These are phyloP conservation scores for Hibiscus tridactylites DNA, from an alignment of 345 rosid genomes.

Conservation along the genomic window DNA sequence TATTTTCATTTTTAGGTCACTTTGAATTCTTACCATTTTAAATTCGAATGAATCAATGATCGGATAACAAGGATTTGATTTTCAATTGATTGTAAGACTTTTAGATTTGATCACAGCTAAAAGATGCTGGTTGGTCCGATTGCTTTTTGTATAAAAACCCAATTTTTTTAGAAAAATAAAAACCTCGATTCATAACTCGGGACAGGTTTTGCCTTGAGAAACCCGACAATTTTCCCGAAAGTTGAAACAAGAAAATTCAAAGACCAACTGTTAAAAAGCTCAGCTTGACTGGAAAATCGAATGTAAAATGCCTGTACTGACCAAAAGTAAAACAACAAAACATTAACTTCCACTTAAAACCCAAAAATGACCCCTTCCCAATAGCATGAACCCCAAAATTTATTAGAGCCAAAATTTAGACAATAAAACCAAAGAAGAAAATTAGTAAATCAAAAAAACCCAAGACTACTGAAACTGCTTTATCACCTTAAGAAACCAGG, in stretches of 20 bases:
- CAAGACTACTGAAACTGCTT: conserved; percentile 4
- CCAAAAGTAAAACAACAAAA: conserved; percentile 7
- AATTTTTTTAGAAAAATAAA: no score
- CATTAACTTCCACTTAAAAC: not conserved
- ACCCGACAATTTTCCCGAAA: not conserved
- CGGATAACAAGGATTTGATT: no score
- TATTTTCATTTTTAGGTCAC: no score
- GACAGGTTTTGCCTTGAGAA: not conserved
- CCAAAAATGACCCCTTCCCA: conserved; percentile 6
- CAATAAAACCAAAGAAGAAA: conserved; percentile 4
- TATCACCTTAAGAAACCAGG: conserved; percentile 4
- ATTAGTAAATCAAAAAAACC: not conserved
- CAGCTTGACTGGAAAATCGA: not conserved
- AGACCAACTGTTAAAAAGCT: not conserved
- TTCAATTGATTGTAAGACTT: no score
- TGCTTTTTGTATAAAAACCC: no score
- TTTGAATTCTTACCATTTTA: no score
- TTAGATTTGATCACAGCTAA: no score
- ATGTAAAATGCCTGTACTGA: conserved; percentile 19
- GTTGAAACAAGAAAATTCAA: not conserved
- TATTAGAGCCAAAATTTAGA: conserved; percentile 30
- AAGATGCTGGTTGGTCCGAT: no score
- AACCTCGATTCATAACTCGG: no score
- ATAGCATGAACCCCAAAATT: conserved; percentile 18
- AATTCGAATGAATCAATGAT: no score